These are phyloP conservation scores for Ricinus communis DNA, from an alignment of 345 rosid genomes.

Conservation along the genomic window DNA sequence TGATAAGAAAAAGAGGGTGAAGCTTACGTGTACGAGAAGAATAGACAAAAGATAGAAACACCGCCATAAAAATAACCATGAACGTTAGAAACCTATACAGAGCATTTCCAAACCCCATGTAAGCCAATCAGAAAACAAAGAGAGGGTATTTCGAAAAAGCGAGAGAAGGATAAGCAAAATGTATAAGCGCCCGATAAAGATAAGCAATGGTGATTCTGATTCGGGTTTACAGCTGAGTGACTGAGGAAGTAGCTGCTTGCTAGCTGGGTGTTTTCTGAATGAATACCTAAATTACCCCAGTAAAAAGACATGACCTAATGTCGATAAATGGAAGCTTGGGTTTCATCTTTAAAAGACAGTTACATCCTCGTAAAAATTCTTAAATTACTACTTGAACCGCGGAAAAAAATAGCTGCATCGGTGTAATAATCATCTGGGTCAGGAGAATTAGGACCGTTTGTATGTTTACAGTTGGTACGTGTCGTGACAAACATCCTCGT, in stretches of 20 bases:
- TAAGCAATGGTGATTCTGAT: not conserved
- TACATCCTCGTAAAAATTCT: not conserved
- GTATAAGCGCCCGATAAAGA: not conserved
- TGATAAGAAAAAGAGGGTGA: not conserved
- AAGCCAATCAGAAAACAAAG: not conserved
- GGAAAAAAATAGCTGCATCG: too few relatives aligned
- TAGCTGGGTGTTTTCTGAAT: not conserved
- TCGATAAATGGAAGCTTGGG: not conserved
- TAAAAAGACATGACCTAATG: not conserved
- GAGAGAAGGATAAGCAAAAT: not conserved
- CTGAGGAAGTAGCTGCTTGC: not conserved
- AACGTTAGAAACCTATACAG: slow-evolving; percentile 21
- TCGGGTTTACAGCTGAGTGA: not conserved
- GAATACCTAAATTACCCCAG: not conserved
- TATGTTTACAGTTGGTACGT: slow-evolving; percentile 9
- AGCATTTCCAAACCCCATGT: slow-evolving; percentile 26
- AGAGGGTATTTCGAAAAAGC: not conserved
- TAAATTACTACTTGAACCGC: too few relatives aligned
- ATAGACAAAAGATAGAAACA: slow-evolving; percentile 21
- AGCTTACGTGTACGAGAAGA: slow-evolving; percentile 29
- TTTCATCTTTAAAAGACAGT: not conserved
- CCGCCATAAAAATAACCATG: slow-evolving; percentile 19
- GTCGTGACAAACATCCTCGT: slow-evolving; percentile 28
- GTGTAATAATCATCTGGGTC: too few relatives aligned
- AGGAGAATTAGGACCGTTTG: not conserved